Base-by-base conservation (phyloP, 192 early-diverging fungal genomes). In the Helicostylum pulchrum region DNA sequence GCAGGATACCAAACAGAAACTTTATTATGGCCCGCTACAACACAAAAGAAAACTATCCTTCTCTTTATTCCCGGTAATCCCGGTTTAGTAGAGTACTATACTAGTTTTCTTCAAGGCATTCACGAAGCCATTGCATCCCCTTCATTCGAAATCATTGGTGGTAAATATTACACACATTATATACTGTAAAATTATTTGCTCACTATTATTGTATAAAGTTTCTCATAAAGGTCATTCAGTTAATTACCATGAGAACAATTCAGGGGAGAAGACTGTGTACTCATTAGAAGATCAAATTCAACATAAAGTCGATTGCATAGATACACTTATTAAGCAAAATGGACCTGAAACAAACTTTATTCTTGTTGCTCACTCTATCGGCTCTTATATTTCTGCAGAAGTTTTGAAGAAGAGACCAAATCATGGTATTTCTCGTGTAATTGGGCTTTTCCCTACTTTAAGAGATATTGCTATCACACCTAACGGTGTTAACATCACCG, bases 41-140 rank as follows among this genome's bases (percentile, higher is more conserved):
- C 47, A 10, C 39, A 30, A n/a, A 62, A 57, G n/a, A 73, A 78
- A 43, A 78, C 66, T 6, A 70, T 88, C 0, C 50, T 84, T 5
- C 74, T 89, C 46, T 65, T 87, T 52, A 74, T 87, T 43, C 79
- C 84, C 46, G 91, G 91, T 0, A 93, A 91, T 78, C 91, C 91
- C 4, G 94, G 94, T 2, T 55, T 91, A 36, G 79, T 89, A 23
- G 88, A 94, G 53, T 92, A 92, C 66, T 95, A 95, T 65, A 82
- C 77, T 19, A 72, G 74, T n/a, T 95, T 94, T 66, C 82, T 88
- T 60, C 62, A 81, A 19, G 65, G 70, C 0, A 75, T 88, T 53
- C 84, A 87, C 65, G 65, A 77, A 9, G 49, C 76, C 43, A 74
- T 76, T 46, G 51, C 68, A 30, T 68, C 67, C 21, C 69, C 64